Evolutionary conservation across 352 stramenopile genomes (phyloP).

Genomic region (Globisporangium orthogonon): DNA sequence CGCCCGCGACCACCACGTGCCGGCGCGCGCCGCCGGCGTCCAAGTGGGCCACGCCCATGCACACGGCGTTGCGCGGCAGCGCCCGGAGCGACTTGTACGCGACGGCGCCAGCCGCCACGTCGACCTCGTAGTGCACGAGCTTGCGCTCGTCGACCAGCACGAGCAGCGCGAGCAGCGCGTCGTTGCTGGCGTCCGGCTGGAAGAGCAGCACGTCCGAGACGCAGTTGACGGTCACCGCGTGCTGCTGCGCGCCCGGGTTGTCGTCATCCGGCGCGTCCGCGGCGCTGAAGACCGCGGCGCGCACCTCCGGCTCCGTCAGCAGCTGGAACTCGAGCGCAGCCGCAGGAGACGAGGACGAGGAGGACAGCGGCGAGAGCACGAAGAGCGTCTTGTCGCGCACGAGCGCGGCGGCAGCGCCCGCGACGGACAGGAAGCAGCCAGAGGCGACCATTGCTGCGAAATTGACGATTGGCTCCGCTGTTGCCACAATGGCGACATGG

Average conservation of each 20-base stretch:
- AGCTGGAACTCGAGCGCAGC: constrained; percentile 37
- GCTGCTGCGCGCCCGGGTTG: constrained; percentile 17
- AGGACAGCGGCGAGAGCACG: constrained; percentile 19
- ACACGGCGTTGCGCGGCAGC: constrained; percentile 65
- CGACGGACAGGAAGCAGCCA: constrained; percentile 40
- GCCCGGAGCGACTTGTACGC: constrained; percentile 29
- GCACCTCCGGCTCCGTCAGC: constrained; percentile 14
- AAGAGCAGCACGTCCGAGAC: constrained; percentile 41
- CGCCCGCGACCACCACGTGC: constrained; percentile 61
- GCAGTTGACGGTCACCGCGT: constrained; percentile 24
- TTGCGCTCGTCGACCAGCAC: constrained; percentile 63
- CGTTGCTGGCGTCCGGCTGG: constrained; percentile 8
- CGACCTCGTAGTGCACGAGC: constrained; percentile 70
- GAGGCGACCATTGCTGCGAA: constrained; percentile 29
- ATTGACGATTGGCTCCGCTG: too few species aligned
- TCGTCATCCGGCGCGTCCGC: constrained; percentile 21
- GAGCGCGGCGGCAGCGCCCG: constrained; percentile 30
- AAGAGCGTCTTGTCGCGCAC: constrained; percentile 60
- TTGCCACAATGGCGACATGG: too few species aligned
- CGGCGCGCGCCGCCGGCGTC: constrained; percentile 23
- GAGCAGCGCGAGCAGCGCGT: constrained; percentile 28
- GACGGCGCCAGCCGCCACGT: constrained; percentile 33
- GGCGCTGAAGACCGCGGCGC: constrained; percentile 13
- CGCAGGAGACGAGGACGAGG: background rate
- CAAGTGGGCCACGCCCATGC: constrained; percentile 39